Evolutionary conservation across 2,329 filamentous ascomycete genomes (phyloP), one percentile per base, ranked within the genome.

Genomic region (Pyrenophora teres): DNA sequence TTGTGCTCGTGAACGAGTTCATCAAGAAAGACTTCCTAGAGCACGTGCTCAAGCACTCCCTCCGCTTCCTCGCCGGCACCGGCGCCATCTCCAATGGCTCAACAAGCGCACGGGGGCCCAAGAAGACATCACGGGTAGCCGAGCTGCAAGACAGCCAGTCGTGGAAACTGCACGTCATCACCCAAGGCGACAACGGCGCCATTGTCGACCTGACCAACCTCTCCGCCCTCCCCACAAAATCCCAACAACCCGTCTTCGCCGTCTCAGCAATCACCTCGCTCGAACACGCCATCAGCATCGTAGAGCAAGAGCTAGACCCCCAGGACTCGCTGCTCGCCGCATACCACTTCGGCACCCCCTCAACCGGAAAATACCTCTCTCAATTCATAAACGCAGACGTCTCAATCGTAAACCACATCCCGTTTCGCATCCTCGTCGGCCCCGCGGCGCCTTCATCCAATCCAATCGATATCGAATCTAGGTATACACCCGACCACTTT

Each of bases 1-100:
- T 86, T 0, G 80, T 87, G 0, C 69, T 87, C 0, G 84, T 88
- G n/a, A 86, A 87, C 53, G 85, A 87, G 56, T 87, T 80, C 52
- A 74, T 78, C 3, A 81, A 82, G 70, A 76, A 80, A 47, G 74
- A 77, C 0, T 86, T 87, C 56, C 65, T 83, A 0, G 75, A 80
- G 40, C 78, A 80, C 0, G 75, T 79, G 4, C 66, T 79, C 12
- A 70, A 73, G 32, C 74, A 78, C 25, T 65, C 67, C 0, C 68
- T 72, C 10, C 65, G 60, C 3, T 68, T 67, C 30, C 55, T 71
- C 3, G 59, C 66, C 1, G 56, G 55, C 13, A 52, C 56, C 4
- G 39, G 40, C 9, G 44, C 51, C 3, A 25, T 48, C 3, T 40
- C 56, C 4, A 64, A 63, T 4, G 52, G 57, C 12, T 49, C 56